phyloP scores from a whole-genome alignment of 140 eudicot species.

The Bidens hawaiensis region DNA sequence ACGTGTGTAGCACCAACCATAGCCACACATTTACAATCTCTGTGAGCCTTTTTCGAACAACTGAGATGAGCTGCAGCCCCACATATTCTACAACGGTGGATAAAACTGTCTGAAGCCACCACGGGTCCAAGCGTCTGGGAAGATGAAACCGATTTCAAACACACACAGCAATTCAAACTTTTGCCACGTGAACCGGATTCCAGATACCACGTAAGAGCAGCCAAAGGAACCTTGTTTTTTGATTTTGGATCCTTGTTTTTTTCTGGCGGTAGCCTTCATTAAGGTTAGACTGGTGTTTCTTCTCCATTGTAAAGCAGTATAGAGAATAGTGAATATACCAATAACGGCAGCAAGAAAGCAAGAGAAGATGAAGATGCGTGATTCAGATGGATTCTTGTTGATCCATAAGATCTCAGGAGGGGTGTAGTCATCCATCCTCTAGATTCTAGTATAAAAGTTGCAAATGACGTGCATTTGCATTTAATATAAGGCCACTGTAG shows the following conservation, averaged over 20 bases:
- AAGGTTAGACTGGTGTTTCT: constrained; percentile 79
- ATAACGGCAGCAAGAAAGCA: constrained; percentile 83
- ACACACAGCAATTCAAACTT: constrained; percentile 88
- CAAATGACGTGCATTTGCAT: constrained; percentile 14
- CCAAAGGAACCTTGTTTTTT: constrained; percentile 56
- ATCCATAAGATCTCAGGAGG: constrained; percentile 57
- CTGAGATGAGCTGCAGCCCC: constrained; percentile 87
- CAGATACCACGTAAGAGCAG: constrained; percentile 82
- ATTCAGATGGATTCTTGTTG: constrained; percentile 53
- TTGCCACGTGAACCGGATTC: constrained; percentile 79
- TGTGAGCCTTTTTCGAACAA: constrained; percentile 75
- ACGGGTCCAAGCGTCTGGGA: constrained; percentile 74
- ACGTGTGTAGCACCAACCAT: constrained; percentile 75
- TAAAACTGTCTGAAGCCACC: constrained; percentile 71
- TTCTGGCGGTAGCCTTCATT: constrained; percentile 93
- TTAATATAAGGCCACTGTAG: no score
- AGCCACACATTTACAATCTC: constrained; percentile 88
- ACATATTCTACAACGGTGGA: constrained; percentile 76
- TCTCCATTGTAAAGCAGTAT: constrained; percentile 98
- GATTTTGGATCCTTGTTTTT: constrained; percentile 91
- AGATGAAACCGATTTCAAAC: constrained; percentile 71
- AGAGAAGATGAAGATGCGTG: constrained; percentile 65
- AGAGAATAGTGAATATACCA: constrained; percentile 76
- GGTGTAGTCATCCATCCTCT: constrained; percentile 70
- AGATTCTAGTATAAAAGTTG: constrained; percentile 16